Base-by-base conservation (phyloP, 2,329 filamentous ascomycete genomes). In the Pleomassaria siparia region DNA sequence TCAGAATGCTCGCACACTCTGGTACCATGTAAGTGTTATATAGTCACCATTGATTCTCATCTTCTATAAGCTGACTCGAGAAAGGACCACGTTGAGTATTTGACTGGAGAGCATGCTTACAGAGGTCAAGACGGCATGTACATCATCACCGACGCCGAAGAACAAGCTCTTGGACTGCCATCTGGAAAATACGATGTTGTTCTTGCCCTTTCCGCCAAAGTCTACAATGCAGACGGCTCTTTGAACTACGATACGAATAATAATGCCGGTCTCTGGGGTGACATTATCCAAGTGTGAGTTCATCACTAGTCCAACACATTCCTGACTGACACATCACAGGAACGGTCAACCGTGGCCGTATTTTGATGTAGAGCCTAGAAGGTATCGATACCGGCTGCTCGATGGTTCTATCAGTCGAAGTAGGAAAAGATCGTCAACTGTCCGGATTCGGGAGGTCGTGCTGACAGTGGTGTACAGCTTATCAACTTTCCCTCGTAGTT, bases 271-370 rank as follows among this genome's bases (percentile, higher is more conserved):
- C 68, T 81, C n/a, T 82, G 74, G 57, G 81, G 81, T 29, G 81
- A 84, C 55, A 66, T 80, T 2, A 80, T 83, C 42, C 75, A 82
- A 36, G 80, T 83, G 54, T 47, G 45, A 28, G 45, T 25, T 2
- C 25, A 20, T 16, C 3, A 44, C 28, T 41, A 22, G 4, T n/a
- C 33, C 28, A 15, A 25, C 5, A 6, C 12, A 8, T 37, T 15
- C 20, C 10, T n/a, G 5, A 5, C 13, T 24, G 25, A n/a, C 2
- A 9, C 25, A n/a, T n/a, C 16, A 2, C 13, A 28, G 37, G 12
- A 83, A 84, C 57, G 78, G 78, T 2, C 76, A 80, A 55, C 81
- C 81, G 4, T 84, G 81, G 81, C 81, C 81, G 2, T 83, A 73
- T 52, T 54, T 82, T 9, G 72, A 75, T 15, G 80, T 83, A 3